Percentiles rank a stretch among this genome's conserved stretches.
Evolutionary conservation across 2,329 filamentous ascomycete genomes (phyloP).

Genomic region (Apiospora aurea): DNA sequence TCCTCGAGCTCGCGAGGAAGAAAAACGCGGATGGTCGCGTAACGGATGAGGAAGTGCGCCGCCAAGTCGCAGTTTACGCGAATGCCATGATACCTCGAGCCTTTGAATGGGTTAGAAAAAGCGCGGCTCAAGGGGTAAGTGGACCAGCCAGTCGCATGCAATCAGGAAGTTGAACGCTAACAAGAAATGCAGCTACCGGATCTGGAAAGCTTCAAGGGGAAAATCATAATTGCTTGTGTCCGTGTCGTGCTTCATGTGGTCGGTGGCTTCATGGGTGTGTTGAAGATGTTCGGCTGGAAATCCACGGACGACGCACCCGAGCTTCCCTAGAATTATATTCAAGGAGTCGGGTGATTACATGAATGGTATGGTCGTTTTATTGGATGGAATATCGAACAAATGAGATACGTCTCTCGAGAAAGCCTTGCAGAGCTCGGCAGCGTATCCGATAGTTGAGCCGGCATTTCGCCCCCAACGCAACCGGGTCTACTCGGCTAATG

Average conservation of each 20-base stretch:
- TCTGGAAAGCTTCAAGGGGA: not conserved
- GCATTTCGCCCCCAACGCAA: no score
- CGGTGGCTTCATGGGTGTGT: not conserved
- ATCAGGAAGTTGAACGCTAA: not conserved
- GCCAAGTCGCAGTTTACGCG: conserved; percentile 22
- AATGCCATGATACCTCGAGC: conserved; percentile 27
- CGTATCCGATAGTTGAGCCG: no score
- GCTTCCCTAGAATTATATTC: not conserved
- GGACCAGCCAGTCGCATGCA: not conserved
- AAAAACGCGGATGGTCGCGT: not conserved
- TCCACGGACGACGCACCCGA: conserved; percentile 24
- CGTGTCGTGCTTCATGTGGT: not conserved
- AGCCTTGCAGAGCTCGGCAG: no score
- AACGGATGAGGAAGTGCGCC: not conserved
- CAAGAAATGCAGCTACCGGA: not conserved
- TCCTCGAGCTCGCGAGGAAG: conserved; percentile 23
- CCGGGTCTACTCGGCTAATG: no score
- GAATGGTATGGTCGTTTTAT: not conserved
- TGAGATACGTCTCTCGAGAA: no score
- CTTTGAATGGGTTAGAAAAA: conserved; percentile 27
- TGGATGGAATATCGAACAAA: not conserved
- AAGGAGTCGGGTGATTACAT: not conserved
- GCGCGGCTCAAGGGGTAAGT: conserved; percentile 16
- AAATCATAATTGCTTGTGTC: not conserved
- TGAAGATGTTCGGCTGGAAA: conserved; percentile 17